A percentile compares a stretch with the other conserved stretches of the same genome.
Conservation (phyloP, 805 yeast genomes). For the baker's yeast (Saccharomyces cerevisiae) region DNA sequence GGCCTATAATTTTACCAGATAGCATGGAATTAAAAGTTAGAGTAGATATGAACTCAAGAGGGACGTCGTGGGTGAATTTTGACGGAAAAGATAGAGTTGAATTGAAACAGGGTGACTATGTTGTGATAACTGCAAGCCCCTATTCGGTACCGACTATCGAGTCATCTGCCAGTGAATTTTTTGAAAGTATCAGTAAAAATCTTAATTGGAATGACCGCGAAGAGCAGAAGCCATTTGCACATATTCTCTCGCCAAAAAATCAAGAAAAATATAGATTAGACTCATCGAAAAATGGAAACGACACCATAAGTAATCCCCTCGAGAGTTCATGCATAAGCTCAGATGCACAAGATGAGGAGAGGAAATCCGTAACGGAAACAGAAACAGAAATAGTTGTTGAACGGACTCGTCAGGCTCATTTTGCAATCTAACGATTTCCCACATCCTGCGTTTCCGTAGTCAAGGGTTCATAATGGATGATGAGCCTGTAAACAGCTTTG, state of each 20-base stretch:
- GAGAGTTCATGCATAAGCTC: background rate
- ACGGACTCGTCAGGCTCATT: background rate
- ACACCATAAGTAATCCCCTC: background rate
- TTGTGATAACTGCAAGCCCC: slow-evolving; percentile 74
- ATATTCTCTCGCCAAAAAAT: slow-evolving; percentile 45
- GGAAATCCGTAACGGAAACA: background rate
- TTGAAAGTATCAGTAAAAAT: slow-evolving; percentile 77
- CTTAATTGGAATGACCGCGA: slow-evolving; percentile 90
- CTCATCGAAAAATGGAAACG: background rate
- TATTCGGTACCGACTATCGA: slow-evolving; percentile 89
- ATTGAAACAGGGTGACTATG: slow-evolving; percentile 70
- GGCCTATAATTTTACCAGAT: slow-evolving; percentile 87
- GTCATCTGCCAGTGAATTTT: slow-evolving; percentile 61
- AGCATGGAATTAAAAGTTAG: slow-evolving; percentile 77
- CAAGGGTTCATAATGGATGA: background rate
- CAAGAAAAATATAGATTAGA: slow-evolving; percentile 32
- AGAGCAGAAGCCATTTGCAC: slow-evolving; percentile 71
- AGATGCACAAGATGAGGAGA: background rate
- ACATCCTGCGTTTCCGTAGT: background rate
- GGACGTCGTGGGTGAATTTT: slow-evolving; percentile 92
- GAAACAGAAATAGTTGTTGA: background rate
- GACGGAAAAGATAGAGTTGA: slow-evolving; percentile 88
- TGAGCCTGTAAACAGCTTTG: background rate
- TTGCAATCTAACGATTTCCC: background rate
- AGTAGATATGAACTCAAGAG: slow-evolving; percentile 71